Evolutionary conservation across 1,284 basidiomycete genomes (phyloP), one percentile per base, ranked within the genome.

Genomic region (Cryptococcus neoformans): DNA sequence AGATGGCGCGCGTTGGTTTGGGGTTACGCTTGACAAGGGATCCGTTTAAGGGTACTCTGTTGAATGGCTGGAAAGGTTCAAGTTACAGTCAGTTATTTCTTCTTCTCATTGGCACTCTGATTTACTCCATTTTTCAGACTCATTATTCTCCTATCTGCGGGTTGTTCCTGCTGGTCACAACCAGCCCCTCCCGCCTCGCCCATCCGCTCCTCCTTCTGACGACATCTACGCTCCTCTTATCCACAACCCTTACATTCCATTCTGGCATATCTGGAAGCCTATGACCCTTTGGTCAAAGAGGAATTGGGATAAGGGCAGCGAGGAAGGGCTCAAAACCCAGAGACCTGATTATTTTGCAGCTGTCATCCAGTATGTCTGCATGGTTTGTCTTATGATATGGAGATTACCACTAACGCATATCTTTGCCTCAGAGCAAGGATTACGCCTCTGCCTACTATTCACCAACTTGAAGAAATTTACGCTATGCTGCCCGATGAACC

Each of bases 221-320:
- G 42, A 62, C 44, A 44, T 58, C 55, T 72, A 70, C 55, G 56
- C 58, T 16, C 45, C 59, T n/a, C 61, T 76, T 1, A 60, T 54
- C 48, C 55, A 65, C 2, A 85, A 88, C 16, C 87, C 88, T 0
- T 96, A 93, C 74, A 80, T 84, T 51, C 82, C 89, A 17, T 97
- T 96, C 79, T 99, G 83, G 77, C 88, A 97, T 71, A 81, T 94
- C 4, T 97, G 95, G 81, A 95, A 96, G 68, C 95, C 95, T 2
- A 83, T 83, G 2, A 91, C 92, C 0, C 81, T 87, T 7, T 96
- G 74, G 73, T 72, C 70, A 7, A 74, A 74, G 49, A 57, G 58
- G 1, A 70, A 65, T 34, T 78, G 76, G 76, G 75, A 77, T 44
- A 64, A 65, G n/a, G 75, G 74, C 1, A 69, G 64, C 39, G 47